Evolutionary conservation across 1,139 yeast species (phyloP), one percentile per base, ranked within the genome.

Genomic region (Taphrina communis): DNA sequence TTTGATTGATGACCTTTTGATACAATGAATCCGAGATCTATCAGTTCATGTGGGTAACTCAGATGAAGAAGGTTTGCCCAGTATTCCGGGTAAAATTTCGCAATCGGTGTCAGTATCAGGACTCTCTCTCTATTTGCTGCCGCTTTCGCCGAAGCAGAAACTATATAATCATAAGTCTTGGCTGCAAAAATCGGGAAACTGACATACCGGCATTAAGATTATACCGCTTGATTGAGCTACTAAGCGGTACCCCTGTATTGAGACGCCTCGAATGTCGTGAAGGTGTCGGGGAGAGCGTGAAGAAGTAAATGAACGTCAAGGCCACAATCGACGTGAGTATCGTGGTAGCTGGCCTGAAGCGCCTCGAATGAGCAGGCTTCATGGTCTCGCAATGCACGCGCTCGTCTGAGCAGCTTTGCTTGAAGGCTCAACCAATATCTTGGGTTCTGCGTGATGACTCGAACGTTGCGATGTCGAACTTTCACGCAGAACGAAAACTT

Each of bases 21-120:
- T 61, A 93, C 84, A 66, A 94, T 93, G 77, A 94, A 93, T 0
- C 98, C 99, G 70, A 94, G 82, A 73, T 93, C 96, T 65, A 93
- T 83, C 73, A 90, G 83, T 60, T 86, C 86, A 77, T 94, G 90
- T 70, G 97, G 98, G 77, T 94, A 94, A 19, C 86, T 81, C 75
- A 94, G 80, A 73, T 83, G 82, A 72, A 88, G 79, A 72, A 94
- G 79, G 77, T 94, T 94, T 53, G 85, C 85, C 98, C 98, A 94
- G 80, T 92, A 94, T 74, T 85, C 88, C 31, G 87, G 86, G 76
- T 89, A 86, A 77, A 94, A 94, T 73, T 86, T 85, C 61, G 96
- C 88, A 86, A 94, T 86, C 56, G 99, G 99, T 1, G 97, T 87
- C 78, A 90, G 84, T 72, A 89, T 85, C 76, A 94, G 82, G 44